Evolutionary conservation across 805 yeast species (phyloP), one percentile per base, ranked within the genome.

Genomic region (Lachancea lanzarotensis): DNA sequence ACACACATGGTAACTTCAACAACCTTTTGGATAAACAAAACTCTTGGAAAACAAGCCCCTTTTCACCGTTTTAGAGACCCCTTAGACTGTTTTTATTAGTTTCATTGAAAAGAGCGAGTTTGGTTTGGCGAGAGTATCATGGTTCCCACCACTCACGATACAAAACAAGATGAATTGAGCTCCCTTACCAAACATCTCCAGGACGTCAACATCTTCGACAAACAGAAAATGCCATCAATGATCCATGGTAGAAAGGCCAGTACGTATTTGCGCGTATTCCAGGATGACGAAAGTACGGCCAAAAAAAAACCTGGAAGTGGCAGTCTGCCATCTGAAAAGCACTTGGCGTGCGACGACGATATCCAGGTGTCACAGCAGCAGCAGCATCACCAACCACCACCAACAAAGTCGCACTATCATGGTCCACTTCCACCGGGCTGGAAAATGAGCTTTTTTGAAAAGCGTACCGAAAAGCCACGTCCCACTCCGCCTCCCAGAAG

Each of bases 231-330:
- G 29, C 44, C 53, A 7, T 45, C 56, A 10, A 57, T 63, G 16
- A 40, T 63, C 19, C 60, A 57, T 48, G 67, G 69, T 10, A 57
- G 68, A 48, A 62, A 60, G 37, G 67, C 67, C 2, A 62, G 66
- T 39, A 60, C 64, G 1, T 60, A 57, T 48, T 38, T 63, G 25
- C 51, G 67, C 32, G 60, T 63, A 30, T 65, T 65, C 43, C 56
- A 60, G 45, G 66, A 64, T 43, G 60, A 60, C 33, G 62, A 54
- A 33, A 26, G 16, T 22, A 26, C 25, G 18, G 26, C 15, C 19
- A 35, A 27, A 5, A 35, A 27, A 5, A 19, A 17, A 32, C 16
- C 3, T 16, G 16, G 15, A 20, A 35, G 16, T 33, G 32, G 35
- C 17, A 16, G 35, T 3, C 27, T 11, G 26, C 13, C 16, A 27